phyloP scores from a whole-genome alignment of 1,284 basidiomycete species.

The Rhodotorula sp. region DNA sequence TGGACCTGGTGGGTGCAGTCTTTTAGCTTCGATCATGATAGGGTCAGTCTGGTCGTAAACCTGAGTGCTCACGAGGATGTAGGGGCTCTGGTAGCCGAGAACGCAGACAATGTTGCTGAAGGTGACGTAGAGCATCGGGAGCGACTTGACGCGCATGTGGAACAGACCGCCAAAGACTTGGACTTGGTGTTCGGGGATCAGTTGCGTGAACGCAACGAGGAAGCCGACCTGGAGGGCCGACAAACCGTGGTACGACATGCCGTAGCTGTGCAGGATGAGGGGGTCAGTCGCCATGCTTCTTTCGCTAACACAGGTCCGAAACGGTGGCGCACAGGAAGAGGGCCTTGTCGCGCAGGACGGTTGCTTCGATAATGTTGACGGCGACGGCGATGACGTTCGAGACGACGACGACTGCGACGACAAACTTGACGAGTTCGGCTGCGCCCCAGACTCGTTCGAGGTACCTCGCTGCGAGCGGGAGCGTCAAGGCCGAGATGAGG shows the following conservation, averaged over 20 bases:
- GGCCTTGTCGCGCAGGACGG: constrained; percentile 63
- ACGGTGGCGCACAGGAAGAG: constrained; percentile 65
- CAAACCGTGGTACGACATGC: constrained; percentile 84
- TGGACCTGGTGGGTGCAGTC: constrained; percentile 60
- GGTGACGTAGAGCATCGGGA: constrained; percentile 91
- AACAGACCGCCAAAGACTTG: constrained; percentile 76
- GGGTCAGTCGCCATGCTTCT: not conserved
- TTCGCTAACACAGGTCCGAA: too few species aligned
- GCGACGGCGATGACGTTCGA: constrained; percentile 84
- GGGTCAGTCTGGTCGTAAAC: not conserved
- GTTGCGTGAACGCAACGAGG: constrained; percentile 92
- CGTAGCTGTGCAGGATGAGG: constrained; percentile 60
- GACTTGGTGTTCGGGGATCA: constrained; percentile 96
- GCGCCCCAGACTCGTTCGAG: constrained; percentile 91
- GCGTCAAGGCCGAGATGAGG: constrained; percentile 67
- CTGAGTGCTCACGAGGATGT: constrained; percentile 61
- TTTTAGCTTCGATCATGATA: too few species aligned
- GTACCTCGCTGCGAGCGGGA: constrained; percentile 81
- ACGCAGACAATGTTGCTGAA: constrained; percentile 85
- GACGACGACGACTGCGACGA: constrained; percentile 69
- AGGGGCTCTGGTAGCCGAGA: constrained; percentile 85
- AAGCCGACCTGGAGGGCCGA: constrained; percentile 86
- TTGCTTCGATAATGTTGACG: constrained; percentile 76
- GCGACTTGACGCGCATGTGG: constrained; percentile 83
- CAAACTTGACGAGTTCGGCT: constrained; percentile 80